Evolutionary conservation across 768 basidiomycete genomes (phyloP).

Genomic region (Rhodotorula taiwanensis): DNA sequence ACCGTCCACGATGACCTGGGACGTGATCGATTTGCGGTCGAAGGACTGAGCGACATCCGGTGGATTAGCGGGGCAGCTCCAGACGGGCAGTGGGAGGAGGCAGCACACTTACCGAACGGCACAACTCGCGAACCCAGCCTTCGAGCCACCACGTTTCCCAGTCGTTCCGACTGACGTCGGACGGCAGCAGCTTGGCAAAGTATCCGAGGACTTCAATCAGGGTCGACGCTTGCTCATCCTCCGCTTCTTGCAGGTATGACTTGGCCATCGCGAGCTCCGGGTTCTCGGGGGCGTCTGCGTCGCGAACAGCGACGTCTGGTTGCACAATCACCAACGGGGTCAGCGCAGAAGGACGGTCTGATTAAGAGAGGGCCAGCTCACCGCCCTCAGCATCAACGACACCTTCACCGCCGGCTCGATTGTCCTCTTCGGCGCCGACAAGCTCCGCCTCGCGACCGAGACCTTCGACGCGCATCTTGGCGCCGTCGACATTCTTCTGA

Average conservation of each 20-base stretch:
- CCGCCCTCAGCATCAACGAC: slow-evolving; percentile 63
- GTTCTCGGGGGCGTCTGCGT: slow-evolving; percentile 36
- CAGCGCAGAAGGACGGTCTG: not conserved
- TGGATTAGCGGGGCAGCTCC: not conserved
- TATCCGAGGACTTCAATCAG: slow-evolving; percentile 67
- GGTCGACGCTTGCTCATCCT: slow-evolving; percentile 66
- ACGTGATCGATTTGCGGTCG: slow-evolving; percentile 2
- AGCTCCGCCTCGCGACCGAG: slow-evolving; percentile 86
- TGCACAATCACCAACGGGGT: slow-evolving; percentile 53
- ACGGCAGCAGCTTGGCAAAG: slow-evolving; percentile 61
- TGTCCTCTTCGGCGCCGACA: slow-evolving; percentile 61
- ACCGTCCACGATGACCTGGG: slow-evolving; percentile 3
- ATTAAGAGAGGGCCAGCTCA: slow-evolving; percentile 49
- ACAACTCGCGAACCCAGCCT: slow-evolving; percentile 88
- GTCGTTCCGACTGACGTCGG: slow-evolving; percentile 52
- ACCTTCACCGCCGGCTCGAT: slow-evolving; percentile 58
- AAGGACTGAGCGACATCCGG: not conserved
- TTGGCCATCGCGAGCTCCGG: slow-evolving; percentile 15
- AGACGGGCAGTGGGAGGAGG: not conserved
- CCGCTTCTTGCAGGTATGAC: slow-evolving; percentile 48
- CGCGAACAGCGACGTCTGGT: slow-evolving; percentile 63
- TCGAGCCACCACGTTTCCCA: slow-evolving; percentile 84
- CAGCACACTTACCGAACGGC: slow-evolving; percentile 61
- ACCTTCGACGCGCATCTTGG: slow-evolving; percentile 63
- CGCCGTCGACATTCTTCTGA: slow-evolving; percentile 74